Conservation (phyloP, 805 yeast species). For the Debaryomyces maramus region DNA sequence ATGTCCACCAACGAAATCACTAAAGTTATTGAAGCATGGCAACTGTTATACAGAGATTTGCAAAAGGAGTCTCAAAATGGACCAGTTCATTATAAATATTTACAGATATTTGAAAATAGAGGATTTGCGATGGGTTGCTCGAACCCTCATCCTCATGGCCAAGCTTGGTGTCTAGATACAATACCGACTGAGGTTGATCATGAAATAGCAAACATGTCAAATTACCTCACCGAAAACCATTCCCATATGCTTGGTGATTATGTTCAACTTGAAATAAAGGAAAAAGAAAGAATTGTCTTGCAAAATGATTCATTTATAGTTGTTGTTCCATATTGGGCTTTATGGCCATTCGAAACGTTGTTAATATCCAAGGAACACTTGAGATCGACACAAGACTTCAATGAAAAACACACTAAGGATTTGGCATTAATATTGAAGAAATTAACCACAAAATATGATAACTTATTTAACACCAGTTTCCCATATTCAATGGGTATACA, state of each 20-base stretch:
- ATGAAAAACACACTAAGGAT: constrained; percentile 47
- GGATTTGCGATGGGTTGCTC: constrained; percentile 83
- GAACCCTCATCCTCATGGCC: constrained; percentile 82
- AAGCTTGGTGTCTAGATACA: constrained; percentile 70
- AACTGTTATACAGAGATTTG: constrained; percentile 47
- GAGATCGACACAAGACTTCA: constrained; percentile 49
- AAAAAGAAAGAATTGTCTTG: constrained; percentile 52
- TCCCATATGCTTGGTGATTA: constrained; percentile 63
- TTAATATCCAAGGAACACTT: constrained; percentile 58
- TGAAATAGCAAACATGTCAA: constrained; percentile 53
- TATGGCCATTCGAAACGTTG: constrained; percentile 79
- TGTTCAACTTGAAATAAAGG: constrained; percentile 52
- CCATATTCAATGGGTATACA: constrained; percentile 84
- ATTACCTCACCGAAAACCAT: constrained; percentile 42
- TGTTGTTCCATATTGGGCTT: constrained; percentile 80
- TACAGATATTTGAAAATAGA: constrained; percentile 76
- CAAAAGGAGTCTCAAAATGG: constrained; percentile 34
- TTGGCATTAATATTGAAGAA: constrained; percentile 54
- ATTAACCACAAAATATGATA: constrained; percentile 67
- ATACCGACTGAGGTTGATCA: constrained; percentile 66
- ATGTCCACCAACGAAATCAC: constrained; percentile 49
- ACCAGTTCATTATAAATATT: constrained; percentile 51
- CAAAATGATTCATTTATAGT: constrained; percentile 64
- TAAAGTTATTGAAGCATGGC: constrained; percentile 63
- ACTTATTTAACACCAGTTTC: constrained; percentile 65